Evolutionary conservation across 1,139 yeast species (phyloP).

Genomic region (Suhomyces choctaworum): DNA sequence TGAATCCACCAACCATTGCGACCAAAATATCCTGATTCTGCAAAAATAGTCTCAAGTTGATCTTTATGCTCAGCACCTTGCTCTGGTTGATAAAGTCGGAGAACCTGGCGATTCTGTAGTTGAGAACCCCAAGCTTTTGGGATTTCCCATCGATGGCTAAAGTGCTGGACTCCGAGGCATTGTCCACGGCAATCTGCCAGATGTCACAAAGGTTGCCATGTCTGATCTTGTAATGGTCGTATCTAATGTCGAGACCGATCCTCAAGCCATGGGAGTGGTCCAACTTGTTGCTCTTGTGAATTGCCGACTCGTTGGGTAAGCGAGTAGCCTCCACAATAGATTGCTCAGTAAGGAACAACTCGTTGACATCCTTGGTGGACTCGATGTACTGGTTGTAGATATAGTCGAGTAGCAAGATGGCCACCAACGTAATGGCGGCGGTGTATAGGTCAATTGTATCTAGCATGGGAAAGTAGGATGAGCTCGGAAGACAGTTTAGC

Average conservation of each 20-base stretch:
- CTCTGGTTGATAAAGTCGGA: constrained; percentile 17
- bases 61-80: constrained; percentile 19
- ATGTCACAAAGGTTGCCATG: constrained; percentile 70
- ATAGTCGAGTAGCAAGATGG: constrained; percentile 22
- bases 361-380: constrained; percentile 51
- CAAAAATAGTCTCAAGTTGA: constrained; percentile 21
- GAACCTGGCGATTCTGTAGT: constrained; percentile 24
- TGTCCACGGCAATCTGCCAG: constrained; percentile 48
- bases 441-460: constrained; percentile 14
- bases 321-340: constrained; percentile 58
- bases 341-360: constrained; percentile 59
- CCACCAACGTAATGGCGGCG: constrained; percentile 21
- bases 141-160: constrained; percentile 21
- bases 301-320: constrained; percentile 58
- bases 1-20: constrained; percentile 31
- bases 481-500: background rate
- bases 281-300: constrained; percentile 62
- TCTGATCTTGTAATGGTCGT: constrained; percentile 59
- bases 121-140: constrained; percentile 24
- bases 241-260: constrained; percentile 64
- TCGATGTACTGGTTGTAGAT: constrained; percentile 27
- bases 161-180: constrained; percentile 13
- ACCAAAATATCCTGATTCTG: constrained; percentile 22
- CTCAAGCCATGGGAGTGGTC: constrained; percentile 57
- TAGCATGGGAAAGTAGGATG: background rate